Evolutionary conservation across 148 eudicot species (phyloP).

Genomic region (Talinum fruticosum): DNA sequence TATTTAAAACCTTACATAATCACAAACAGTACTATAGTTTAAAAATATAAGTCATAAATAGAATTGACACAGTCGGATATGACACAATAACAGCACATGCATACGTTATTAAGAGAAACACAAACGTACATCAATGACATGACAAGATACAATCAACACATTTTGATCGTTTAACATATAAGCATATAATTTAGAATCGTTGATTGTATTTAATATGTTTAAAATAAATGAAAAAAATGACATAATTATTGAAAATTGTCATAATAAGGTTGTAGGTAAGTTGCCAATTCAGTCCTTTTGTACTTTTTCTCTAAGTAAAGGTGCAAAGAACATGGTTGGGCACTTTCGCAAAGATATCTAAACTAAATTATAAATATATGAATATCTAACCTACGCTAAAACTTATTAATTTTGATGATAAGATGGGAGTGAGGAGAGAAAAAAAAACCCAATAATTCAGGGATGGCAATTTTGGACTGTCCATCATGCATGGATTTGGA

Average conservation of each 20-base stretch:
- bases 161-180: too few species aligned
- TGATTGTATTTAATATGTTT: too few species aligned
- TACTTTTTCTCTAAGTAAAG: not conserved
- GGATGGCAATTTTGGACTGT: slow-evolving; percentile 21
- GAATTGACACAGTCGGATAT: too few species aligned
- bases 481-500: slow-evolving; percentile 26
- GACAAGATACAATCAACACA: too few species aligned
- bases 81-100: too few species aligned
- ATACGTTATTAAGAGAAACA: too few species aligned
- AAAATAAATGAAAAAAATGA: not conserved
- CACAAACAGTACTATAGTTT: too few species aligned
- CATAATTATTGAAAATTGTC: not conserved
- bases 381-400: not conserved
- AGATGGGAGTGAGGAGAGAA: not conserved
- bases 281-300: not conserved
- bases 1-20: too few species aligned
- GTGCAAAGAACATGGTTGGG: slow-evolving; percentile 25
- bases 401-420: not conserved
- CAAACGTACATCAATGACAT: too few species aligned
- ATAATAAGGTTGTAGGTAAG: not conserved
- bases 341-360: slow-evolving; percentile 9
- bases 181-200: too few species aligned
- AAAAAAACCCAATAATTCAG: slow-evolving; percentile 3
- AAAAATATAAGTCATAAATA: too few species aligned
- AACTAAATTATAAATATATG: not conserved